Conservation (phyloP, 2,329 filamentous ascomycete genomes). For the Bipolaris gigantea region DNA sequence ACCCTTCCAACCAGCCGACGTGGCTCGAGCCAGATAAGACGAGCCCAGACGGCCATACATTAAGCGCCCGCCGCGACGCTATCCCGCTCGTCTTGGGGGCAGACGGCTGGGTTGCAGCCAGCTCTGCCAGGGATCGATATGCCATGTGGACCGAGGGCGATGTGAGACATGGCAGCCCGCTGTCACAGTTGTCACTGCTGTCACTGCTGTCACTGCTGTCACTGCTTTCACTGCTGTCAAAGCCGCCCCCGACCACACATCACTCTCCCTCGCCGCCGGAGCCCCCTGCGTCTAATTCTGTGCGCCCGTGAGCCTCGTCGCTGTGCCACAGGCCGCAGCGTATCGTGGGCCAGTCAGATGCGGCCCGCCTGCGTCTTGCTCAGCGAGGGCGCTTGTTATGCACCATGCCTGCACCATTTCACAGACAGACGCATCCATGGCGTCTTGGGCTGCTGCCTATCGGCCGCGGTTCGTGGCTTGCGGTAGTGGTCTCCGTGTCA, state of each 20-base stretch:
- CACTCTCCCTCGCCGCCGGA: conserved; percentile 29
- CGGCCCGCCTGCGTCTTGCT: conserved; percentile 13
- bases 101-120: conserved; percentile 11
- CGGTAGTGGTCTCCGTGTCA: conserved; percentile 20
- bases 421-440: conserved; percentile 20
- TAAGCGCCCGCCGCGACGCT: conserved; percentile 26
- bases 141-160: conserved; percentile 1
- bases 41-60: conserved; percentile 20
- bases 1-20: conserved; percentile 14
- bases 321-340: conserved; percentile 30
- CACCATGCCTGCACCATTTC: conserved; percentile 13
- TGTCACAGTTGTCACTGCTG: too few relatives aligned
- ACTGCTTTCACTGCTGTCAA: conserved; percentile 14
- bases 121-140: conserved; percentile 3
- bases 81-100: conserved; percentile 13
- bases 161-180: conserved; percentile 24
- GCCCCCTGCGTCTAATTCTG: conserved; percentile 35
- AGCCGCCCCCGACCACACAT: conserved; percentile 13
- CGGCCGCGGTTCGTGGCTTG: conserved; percentile 16
- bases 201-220: too few relatives aligned
- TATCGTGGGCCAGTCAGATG: conserved; percentile 24
- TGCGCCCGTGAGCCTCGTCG: conserved; percentile 19
- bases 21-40: conserved; percentile 24
- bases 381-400: conserved; percentile 16
- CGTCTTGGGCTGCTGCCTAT: conserved; percentile 14